Conservation (phyloP, 2,329 filamentous ascomycete genomes). For the Aspergillus phoenicis region DNA sequence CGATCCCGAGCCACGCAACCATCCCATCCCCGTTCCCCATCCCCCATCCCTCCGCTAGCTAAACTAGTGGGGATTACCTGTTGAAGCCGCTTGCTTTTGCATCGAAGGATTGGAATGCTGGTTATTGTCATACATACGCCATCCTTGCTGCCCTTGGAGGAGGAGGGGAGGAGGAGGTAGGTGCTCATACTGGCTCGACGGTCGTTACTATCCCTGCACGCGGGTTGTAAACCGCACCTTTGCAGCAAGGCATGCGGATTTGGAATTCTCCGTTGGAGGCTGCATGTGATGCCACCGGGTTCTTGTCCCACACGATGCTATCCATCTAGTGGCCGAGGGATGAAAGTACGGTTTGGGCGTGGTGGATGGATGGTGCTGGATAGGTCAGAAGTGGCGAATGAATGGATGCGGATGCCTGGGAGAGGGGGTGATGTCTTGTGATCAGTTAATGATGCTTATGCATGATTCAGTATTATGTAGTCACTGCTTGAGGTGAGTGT, state of each 20-base stretch:
- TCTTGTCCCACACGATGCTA: neutral
- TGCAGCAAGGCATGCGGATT: neutral
- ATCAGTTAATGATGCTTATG: too few species aligned
- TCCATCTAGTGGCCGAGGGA: neutral
- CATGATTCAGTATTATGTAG: too few species aligned
- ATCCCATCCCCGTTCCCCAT: too few species aligned
- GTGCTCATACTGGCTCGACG: neutral
- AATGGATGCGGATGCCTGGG: too few species aligned
- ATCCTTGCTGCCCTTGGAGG: neutral
- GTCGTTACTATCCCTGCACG: neutral
- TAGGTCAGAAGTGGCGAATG: neutral
- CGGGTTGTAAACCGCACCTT: neutral
- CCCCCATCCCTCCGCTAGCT: neutral
- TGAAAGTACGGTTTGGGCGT: too few species aligned
- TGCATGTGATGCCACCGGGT: neutral
- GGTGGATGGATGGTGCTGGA: neutral
- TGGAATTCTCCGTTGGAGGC: neutral
- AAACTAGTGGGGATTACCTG: neutral
- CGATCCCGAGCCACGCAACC: neutral
- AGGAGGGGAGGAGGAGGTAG: too few species aligned
- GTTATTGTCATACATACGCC: neutral
- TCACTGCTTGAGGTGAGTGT: too few species aligned
- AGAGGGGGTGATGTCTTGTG: too few species aligned
- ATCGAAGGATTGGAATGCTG: slow-evolving; percentile 2
- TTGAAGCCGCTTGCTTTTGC: neutral